A percentile compares a stretch with the other conserved stretches of the same genome.
phyloP scores from a whole-genome alignment of 2,329 filamentous ascomycete genomes.

The Aureobasidium subglaciale region DNA sequence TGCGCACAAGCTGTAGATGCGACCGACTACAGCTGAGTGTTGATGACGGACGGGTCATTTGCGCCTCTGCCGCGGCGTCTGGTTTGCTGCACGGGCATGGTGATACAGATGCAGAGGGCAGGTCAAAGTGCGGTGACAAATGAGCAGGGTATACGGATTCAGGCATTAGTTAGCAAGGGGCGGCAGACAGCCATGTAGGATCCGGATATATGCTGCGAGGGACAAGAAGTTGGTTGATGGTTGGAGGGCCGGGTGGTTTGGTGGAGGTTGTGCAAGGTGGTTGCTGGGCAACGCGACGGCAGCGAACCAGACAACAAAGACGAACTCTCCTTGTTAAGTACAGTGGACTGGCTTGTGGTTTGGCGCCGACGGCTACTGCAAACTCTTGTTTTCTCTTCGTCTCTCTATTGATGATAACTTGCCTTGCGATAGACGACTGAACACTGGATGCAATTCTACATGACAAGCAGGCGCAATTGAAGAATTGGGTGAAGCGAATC shows the following conservation, averaged over 20 bases:
- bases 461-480: no score
- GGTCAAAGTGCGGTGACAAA: no score
- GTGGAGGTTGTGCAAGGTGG: not conserved
- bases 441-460: no score
- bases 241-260: not conserved
- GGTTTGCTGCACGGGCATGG: no score
- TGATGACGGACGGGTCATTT: no score
- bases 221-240: not conserved
- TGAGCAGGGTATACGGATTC: not conserved
- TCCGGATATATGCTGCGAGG: not conserved
- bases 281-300: conserved; percentile 6
- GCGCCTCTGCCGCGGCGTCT: no score
- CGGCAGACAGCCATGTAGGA: conserved; percentile 2
- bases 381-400: not conserved
- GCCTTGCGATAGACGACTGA: not conserved
- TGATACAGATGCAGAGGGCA: no score
- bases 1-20: no score
- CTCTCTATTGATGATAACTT: not conserved
- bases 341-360: not conserved
- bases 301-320: conserved; percentile 6
- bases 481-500: no score
- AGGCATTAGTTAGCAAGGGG: not conserved
- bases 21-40: no score
- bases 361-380: not conserved
- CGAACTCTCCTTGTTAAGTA: not conserved